These are phyloP conservation scores for Talaromyces proteolyticus DNA, from an alignment of 495 filamentous ascomycete species.

Conservation along the genomic window DNA sequence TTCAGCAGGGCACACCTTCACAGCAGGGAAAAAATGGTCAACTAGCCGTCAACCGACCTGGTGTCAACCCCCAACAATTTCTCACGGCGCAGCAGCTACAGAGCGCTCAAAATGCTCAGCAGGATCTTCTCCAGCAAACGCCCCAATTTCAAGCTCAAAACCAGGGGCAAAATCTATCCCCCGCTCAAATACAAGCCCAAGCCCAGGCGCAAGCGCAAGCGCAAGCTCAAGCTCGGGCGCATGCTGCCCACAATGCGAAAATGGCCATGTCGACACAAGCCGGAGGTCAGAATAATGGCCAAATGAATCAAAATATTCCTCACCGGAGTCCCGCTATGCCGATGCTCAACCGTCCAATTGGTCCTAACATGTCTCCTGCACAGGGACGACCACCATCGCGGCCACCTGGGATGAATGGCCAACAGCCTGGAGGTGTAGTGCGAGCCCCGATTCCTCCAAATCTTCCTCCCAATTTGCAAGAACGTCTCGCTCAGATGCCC, in stretches of 20 bases:
- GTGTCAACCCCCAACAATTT: slow-evolving; percentile 31
- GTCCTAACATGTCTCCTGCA: slow-evolving; percentile 39
- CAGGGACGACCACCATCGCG: slow-evolving; percentile 34
- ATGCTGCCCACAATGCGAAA: slow-evolving; percentile 44
- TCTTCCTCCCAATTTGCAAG: slow-evolving; percentile 28
- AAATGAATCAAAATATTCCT: slow-evolving; percentile 32
- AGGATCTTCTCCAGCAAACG: slow-evolving; percentile 25
- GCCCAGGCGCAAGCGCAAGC: slow-evolving; percentile 34
- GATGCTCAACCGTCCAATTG: slow-evolving; percentile 54
- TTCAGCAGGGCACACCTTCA: slow-evolving; percentile 22
- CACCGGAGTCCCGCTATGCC: slow-evolving; percentile 53
- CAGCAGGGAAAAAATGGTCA: slow-evolving; percentile 32
- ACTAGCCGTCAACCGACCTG: slow-evolving; percentile 27
- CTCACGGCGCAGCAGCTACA: slow-evolving; percentile 36
- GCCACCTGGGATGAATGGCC: slow-evolving; percentile 26
- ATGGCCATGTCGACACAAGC: slow-evolving; percentile 35
- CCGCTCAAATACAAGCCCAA: slow-evolving; percentile 36
- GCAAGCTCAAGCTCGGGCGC: slow-evolving; percentile 34
- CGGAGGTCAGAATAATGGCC: slow-evolving; percentile 23
- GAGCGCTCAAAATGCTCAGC: slow-evolving; percentile 29
- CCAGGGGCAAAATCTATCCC: slow-evolving; percentile 28
- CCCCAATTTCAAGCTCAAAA: slow-evolving; percentile 28
- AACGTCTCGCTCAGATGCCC: slow-evolving; percentile 28
- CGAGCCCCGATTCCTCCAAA: slow-evolving; percentile 28
- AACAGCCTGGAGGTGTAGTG: slow-evolving; percentile 23